Evolutionary conservation across 768 basidiomycete genomes (phyloP).

Genomic region (Butyriboletus loyo): DNA sequence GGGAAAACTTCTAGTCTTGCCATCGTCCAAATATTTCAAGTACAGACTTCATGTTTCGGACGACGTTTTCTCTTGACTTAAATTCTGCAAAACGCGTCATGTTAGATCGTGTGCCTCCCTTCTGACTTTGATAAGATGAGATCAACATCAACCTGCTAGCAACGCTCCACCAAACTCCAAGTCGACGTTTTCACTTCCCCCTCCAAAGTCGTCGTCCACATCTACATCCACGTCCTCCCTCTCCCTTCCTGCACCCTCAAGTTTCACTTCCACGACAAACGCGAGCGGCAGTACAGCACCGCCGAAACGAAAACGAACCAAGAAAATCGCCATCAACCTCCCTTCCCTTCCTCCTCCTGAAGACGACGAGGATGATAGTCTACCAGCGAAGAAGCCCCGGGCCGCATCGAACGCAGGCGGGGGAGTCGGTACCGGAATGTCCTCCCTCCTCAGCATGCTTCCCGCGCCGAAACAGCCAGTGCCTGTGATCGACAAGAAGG

Average conservation of each 20-base stretch:
- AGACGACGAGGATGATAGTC: conserved; percentile 47
- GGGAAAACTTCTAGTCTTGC: too few relatives aligned
- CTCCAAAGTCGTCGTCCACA: conserved; percentile 30
- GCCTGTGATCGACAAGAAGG: conserved; percentile 35
- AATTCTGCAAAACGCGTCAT: too few relatives aligned
- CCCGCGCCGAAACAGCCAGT: conserved; percentile 63
- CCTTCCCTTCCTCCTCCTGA: conserved; percentile 29
- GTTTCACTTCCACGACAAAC: background rate
- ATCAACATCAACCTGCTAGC: background rate
- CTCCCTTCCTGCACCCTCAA: conserved; percentile 27
- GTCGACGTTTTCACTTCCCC: conserved; percentile 35
- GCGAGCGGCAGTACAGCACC: conserved; percentile 12
- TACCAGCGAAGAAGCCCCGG: conserved; percentile 58
- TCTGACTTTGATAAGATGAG: conserved; percentile 7
- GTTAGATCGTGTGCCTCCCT: background rate
- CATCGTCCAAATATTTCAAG: too few relatives aligned
- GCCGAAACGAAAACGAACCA: conserved; percentile 40
- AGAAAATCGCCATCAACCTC: conserved; percentile 42
- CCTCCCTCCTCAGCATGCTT: conserved; percentile 68
- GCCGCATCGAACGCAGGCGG: conserved; percentile 39
- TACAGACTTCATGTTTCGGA: too few relatives aligned
- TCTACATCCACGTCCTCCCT: too few relatives aligned
- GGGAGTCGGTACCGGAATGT: conserved; percentile 44
- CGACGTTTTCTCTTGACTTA: too few relatives aligned
- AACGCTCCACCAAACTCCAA: conserved; percentile 24